phyloP scores from a whole-genome alignment of 345 rosid species.

The Lenwebbia sp. region DNA sequence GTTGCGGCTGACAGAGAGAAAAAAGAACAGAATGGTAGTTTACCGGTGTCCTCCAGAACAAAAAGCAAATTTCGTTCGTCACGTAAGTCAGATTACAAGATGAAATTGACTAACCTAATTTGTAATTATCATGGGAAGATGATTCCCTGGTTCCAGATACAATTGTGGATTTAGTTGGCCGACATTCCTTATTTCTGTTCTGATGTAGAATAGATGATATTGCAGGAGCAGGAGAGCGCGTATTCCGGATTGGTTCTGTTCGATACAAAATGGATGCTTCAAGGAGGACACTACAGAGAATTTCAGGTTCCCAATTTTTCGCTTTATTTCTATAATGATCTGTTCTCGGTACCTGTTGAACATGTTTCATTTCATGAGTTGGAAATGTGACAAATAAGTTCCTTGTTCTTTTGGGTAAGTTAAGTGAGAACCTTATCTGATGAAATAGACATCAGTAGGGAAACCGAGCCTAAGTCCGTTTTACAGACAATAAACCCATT shows the following conservation, averaged over 20 bases:
- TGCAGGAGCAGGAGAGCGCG: conserved; percentile 69
- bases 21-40: conserved; percentile 37
- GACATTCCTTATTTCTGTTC: neutral
- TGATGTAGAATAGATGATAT: neutral
- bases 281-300: conserved; percentile 81
- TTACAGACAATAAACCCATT: neutral
- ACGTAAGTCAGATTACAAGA: conserved; percentile 18
- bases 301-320: conserved; percentile 4
- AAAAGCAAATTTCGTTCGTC: conserved; percentile 30
- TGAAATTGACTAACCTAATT: neutral
- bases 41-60: conserved; percentile 16
- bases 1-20: conserved; percentile 68
- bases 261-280: conserved; percentile 93
- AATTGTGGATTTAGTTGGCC: neutral
- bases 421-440: neutral
- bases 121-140: neutral
- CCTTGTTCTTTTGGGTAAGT: neutral
- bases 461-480: neutral
- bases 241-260: conserved; percentile 74
- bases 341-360: neutral
- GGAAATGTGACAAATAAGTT: neutral
- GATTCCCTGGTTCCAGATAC: neutral
- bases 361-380: neutral
- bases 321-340: neutral
- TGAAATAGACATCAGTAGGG: neutral